Conservation (phyloP, 495 filamentous ascomycete genomes). For the Podospora fimiseda region DNA sequence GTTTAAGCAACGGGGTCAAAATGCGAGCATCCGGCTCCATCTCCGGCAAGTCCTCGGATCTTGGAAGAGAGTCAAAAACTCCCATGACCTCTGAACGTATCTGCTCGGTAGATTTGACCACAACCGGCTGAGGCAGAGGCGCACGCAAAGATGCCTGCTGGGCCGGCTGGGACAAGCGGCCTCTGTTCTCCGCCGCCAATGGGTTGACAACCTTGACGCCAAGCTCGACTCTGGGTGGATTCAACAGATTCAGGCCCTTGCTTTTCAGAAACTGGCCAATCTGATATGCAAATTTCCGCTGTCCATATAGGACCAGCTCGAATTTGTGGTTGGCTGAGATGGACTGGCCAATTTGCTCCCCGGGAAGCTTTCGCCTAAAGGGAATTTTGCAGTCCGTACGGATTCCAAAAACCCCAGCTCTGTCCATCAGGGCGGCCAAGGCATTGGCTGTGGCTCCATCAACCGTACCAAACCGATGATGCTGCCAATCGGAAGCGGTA, state of each 20-base stretch:
- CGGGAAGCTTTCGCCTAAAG: slow-evolving; percentile 46
- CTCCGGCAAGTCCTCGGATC: slow-evolving; percentile 68
- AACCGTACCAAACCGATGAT: slow-evolving; percentile 64
- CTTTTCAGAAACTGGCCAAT: slow-evolving; percentile 63
- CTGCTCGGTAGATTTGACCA: slow-evolving; percentile 67
- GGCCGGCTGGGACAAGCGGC: slow-evolving; percentile 20
- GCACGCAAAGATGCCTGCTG: slow-evolving; percentile 10
- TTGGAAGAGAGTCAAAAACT: slow-evolving; percentile 77
- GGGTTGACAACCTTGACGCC: slow-evolving; percentile 66
- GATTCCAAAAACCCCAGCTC: slow-evolving; percentile 43
- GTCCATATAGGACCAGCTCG: slow-evolving; percentile 73
- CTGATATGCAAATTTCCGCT: slow-evolving; percentile 52
- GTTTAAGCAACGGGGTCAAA: slow-evolving; percentile 65
- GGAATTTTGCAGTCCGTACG: slow-evolving; percentile 63
- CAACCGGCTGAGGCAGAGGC: slow-evolving; percentile 17
- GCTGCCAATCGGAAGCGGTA: slow-evolving; percentile 61
- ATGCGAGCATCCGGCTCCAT: slow-evolving; percentile 59
- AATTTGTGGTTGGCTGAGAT: slow-evolving; percentile 52
- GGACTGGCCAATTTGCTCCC: slow-evolving; percentile 45
- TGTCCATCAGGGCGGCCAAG: slow-evolving; percentile 66
- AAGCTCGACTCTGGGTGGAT: slow-evolving; percentile 55
- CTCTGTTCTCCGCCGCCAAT: slow-evolving; percentile 39
- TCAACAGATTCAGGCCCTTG: slow-evolving; percentile 57
- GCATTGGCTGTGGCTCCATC: slow-evolving; percentile 62
- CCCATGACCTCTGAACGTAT: slow-evolving; percentile 74